Base-by-base conservation (phyloP, 2,329 filamentous ascomycete species). In the Thielaviopsis ethacetica region DNA sequence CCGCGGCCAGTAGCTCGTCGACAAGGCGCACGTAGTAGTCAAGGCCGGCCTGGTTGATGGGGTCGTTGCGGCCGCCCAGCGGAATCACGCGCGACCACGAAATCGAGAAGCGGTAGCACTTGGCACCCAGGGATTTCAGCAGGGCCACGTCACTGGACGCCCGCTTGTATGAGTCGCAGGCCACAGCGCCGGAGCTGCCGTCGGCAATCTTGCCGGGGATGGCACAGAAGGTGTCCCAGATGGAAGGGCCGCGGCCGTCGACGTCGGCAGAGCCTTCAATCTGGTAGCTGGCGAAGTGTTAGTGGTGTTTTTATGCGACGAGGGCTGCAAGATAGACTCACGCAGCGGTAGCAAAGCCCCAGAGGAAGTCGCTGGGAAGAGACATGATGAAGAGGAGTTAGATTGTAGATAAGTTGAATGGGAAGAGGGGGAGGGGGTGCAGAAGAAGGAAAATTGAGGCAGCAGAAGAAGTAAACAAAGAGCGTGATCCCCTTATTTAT, bases 161-260 rank as follows among this genome's bases (percentile, higher is more conserved):
- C 57, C 85, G 83, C 72, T 91, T 84, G 76, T 94, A 94, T 27
- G 86, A 91, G 73, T 94, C 88, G 72, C 89, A 95, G 44, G 89
- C 88, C 51, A 87, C 79, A 56, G 81, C 83, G 57, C 89, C 89
- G 51, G 82, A 85, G 65, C 78, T 83, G 60, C 82, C 84, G 66
- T 88, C 86, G 59, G 88, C 87, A 66, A 93, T 90, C 72, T 93
- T 94, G 66, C 87, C 87, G 6, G 85, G 83, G 58, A 82, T 84
- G 63, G 80, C 80, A 72, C 86, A 91, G 74, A 94, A 94, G n/a
- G 80, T 84, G 72, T 95, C 89, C 89, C 89, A 94, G 70, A 94
- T 93, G 62, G 85, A 88, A 58, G 87, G 83, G 22, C 81, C 85
- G 63, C 88, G 86, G 63, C 88, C 89, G 68, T 91, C 88, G 67